Percentiles rank a stretch among this genome's conserved stretches.
phyloP scores from a whole-genome alignment of 768 basidiomycete genomes.

The Collybia sp. region DNA sequence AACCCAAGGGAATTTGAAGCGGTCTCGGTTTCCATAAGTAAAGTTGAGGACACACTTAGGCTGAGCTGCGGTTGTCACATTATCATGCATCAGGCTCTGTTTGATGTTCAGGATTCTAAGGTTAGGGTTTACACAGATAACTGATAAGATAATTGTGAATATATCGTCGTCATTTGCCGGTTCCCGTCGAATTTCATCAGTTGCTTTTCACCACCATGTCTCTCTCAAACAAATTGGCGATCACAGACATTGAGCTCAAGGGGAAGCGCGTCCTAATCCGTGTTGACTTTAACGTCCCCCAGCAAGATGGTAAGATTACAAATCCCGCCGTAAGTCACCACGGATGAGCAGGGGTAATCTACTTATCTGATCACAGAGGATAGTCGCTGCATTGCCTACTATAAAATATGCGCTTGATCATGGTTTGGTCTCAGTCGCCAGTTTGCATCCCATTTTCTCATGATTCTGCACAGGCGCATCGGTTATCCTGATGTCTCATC shows the following conservation, averaged over 20 bases:
- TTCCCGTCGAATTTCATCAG: slow-evolving; percentile 7
- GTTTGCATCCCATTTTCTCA: slow-evolving; percentile 4
- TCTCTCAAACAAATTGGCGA: slow-evolving; percentile 90
- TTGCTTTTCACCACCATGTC: slow-evolving; percentile 58
- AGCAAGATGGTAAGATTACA: slow-evolving; percentile 87
- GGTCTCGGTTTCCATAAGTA: slow-evolving; percentile 36
- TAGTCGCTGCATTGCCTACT: slow-evolving; percentile 94
- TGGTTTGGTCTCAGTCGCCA: slow-evolving; percentile 35
- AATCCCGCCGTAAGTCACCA: slow-evolving; percentile 81
- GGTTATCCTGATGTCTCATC: slow-evolving; percentile 95
- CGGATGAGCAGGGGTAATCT: slow-evolving; percentile 8
- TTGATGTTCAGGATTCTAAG: background rate
- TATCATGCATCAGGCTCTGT: too few species aligned
- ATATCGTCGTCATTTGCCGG: slow-evolving; percentile 1
- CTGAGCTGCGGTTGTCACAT: too few species aligned
- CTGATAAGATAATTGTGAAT: slow-evolving; percentile 11
- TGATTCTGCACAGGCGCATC: slow-evolving; percentile 54
- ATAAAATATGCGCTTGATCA: slow-evolving; percentile 89
- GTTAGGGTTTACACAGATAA: slow-evolving; percentile 8
- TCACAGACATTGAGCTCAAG: slow-evolving; percentile 86
- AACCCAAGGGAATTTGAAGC: slow-evolving; percentile 67
- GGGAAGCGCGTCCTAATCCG: slow-evolving; percentile 89
- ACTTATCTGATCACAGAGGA: slow-evolving; percentile 56
- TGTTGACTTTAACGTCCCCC: slow-evolving; percentile 95
- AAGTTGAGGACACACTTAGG: too few species aligned